Conservation (phyloP, 805 yeast species). For the Scheffersomyces stipitis region DNA sequence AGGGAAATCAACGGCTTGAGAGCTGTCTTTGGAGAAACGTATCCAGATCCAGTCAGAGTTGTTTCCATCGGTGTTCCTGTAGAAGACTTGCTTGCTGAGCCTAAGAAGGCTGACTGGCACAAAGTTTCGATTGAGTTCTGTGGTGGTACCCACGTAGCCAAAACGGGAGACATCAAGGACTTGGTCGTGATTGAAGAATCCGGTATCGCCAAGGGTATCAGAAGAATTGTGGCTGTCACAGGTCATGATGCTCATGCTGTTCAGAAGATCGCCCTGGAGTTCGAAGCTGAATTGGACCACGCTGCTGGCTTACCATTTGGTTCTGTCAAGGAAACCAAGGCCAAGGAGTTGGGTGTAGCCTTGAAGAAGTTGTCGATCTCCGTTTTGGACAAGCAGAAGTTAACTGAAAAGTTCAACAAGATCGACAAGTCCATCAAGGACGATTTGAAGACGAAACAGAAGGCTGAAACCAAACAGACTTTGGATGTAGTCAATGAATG, state of each 20-base stretch:
- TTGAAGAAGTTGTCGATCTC: slow-evolving; percentile 83
- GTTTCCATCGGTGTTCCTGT: slow-evolving; percentile 93
- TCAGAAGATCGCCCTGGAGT: slow-evolving; percentile 79
- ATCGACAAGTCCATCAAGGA: slow-evolving; percentile 88
- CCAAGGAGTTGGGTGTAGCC: slow-evolving; percentile 81
- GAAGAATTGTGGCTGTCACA: slow-evolving; percentile 97
- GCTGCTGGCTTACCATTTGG: slow-evolving; percentile 70
- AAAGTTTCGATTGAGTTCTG: slow-evolving; percentile 89
- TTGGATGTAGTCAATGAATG: slow-evolving; percentile 72
- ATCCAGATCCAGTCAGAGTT: slow-evolving; percentile 98
- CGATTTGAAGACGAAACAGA: slow-evolving; percentile 82
- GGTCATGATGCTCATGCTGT: slow-evolving; percentile 90
- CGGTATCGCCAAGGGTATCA: slow-evolving; percentile 97
- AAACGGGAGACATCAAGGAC: slow-evolving; percentile 91
- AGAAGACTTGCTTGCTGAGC: slow-evolving; percentile 71
- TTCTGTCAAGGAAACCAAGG: slow-evolving; percentile 71
- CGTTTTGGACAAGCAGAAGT: slow-evolving; percentile 71
- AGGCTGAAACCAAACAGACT: slow-evolving; percentile 81
- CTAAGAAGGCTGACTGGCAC: slow-evolving; percentile 73
- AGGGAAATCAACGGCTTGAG: slow-evolving; percentile 79
- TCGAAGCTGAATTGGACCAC: slow-evolving; percentile 56
- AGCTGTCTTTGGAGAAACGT: slow-evolving; percentile 98
- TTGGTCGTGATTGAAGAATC: slow-evolving; percentile 89
- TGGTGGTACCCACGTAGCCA: slow-evolving; percentile 97
- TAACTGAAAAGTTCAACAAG: slow-evolving; percentile 70